Conservation (phyloP, 148 eudicot species). For the Persicaria tinctoria region DNA sequence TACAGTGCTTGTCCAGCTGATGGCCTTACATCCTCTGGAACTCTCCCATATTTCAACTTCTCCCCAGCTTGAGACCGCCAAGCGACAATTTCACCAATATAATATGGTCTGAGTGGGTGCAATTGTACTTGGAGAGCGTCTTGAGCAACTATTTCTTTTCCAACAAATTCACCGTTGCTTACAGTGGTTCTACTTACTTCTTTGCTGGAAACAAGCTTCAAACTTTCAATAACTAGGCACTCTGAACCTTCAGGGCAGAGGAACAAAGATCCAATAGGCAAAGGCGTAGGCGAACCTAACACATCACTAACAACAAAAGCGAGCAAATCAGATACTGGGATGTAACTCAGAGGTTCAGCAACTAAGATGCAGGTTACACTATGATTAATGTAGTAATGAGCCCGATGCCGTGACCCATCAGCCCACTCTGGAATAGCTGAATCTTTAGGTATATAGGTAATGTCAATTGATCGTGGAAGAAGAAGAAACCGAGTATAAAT, state of each 20-base stretch:
- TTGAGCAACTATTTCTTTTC: slow-evolving; percentile 70
- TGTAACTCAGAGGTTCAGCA: slow-evolving; percentile 84
- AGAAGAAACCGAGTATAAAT: slow-evolving; percentile 75
- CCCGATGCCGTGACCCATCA: slow-evolving; percentile 47
- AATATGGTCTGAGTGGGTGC: slow-evolving; percentile 94
- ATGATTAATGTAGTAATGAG: slow-evolving; percentile 62
- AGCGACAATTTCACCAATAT: slow-evolving; percentile 90
- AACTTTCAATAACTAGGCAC: slow-evolving; percentile 48
- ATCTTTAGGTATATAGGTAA: slow-evolving; percentile 51
- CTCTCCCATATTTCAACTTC: slow-evolving; percentile 88
- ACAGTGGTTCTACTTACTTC: slow-evolving; percentile 29
- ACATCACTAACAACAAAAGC: slow-evolving; percentile 66
- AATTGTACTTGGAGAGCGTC: slow-evolving; percentile 90
- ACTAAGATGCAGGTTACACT: slow-evolving; percentile 42
- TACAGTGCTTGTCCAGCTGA: slow-evolving; percentile 94
- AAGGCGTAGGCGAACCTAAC: slow-evolving; percentile 56
- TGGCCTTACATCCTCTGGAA: slow-evolving; percentile 83
- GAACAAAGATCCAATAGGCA: slow-evolving; percentile 71
- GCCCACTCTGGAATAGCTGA: slow-evolving; percentile 67
- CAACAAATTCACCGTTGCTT: slow-evolving; percentile 45
- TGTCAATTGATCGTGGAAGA: slow-evolving; percentile 62
- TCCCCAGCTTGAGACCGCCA: slow-evolving; percentile 93
- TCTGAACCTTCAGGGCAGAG: slow-evolving; percentile 77
- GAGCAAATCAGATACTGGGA: slow-evolving; percentile 65
- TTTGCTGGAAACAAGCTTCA: slow-evolving; percentile 56